Base-by-base conservation (phyloP, 1,284 basidiomycete genomes). In the Marasmius sp. region DNA sequence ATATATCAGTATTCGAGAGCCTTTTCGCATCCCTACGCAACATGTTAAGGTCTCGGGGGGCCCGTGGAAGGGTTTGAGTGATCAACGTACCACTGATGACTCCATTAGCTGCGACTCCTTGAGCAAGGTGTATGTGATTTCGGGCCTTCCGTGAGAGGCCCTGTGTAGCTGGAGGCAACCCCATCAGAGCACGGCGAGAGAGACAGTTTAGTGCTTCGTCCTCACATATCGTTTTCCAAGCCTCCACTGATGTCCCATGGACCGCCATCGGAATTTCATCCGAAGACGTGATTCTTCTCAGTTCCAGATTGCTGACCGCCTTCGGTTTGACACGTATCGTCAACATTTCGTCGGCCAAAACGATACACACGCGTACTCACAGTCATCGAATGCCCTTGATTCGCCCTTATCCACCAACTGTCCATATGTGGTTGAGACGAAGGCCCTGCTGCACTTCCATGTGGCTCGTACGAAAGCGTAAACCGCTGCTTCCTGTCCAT, bases 351-450 rank as follows among this genome's bases (percentile, higher is more conserved):
- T 33, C 18, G 56, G 57, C 34, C 54, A 14, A 16, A 2, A 57
- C 64, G n/a, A 58, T 47, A 45, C 36, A 45, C 33, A 53, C 22
- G 10, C 20, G 45, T 14, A 65, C 73, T 22, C 64, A 85, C 87
- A 72, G 82, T 77, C 52, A 92, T 74, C 3, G 89, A 87, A 73
- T 95, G 94, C 0, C 92, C 92, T 71, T 93, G 92, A 60, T 90
- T 91, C 0, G 93, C 92, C 33, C 92, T 77, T 67, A 94, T 92
- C 84, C 87, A 93, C 79, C 84, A 86, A 33, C 81, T 73, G n/a
- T 79, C 73, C 9, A 70, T 61, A 5, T 27, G 27, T 27, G 27
- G 16, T 6, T 72, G 65, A 22, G 63, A 36, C 18, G 69, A 74
- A 10, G 71, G 71, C 37, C 52, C 52, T 38, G 33, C 27, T 37